phyloP scores from a whole-genome alignment of 805 yeast genomes.

The Wickerhamiella kurtzmanii region DNA sequence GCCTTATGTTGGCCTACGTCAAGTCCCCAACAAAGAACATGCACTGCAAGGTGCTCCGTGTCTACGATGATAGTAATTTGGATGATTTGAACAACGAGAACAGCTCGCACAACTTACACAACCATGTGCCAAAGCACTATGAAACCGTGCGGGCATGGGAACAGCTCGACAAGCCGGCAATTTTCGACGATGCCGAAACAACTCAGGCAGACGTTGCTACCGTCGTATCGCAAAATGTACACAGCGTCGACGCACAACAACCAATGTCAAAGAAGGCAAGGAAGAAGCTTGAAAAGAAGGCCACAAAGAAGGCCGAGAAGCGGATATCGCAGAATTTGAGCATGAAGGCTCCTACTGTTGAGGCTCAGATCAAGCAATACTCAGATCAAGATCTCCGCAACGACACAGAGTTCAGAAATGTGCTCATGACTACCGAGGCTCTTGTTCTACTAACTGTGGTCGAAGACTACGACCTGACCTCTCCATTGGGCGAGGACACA shows the following conservation, averaged over 20 bases:
- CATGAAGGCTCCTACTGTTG: slow-evolving; percentile 9
- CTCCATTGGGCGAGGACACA: slow-evolving; percentile 23
- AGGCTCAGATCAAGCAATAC: slow-evolving; percentile 12
- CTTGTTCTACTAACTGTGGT: slow-evolving; percentile 29
- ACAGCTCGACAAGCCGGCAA: slow-evolving; percentile 20
- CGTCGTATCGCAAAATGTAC: slow-evolving; percentile 2
- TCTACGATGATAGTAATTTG: slow-evolving; percentile 18
- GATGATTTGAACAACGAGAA: background rate
- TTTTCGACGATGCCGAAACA: slow-evolving; percentile 14
- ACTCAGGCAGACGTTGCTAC: slow-evolving; percentile 11
- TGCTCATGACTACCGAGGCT: slow-evolving; percentile 31
- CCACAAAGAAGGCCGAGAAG: slow-evolving; percentile 19
- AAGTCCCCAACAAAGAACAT: slow-evolving; percentile 19
- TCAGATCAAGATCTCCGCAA: slow-evolving; percentile 20
- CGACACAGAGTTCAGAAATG: slow-evolving; percentile 25
- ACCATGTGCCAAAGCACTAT: slow-evolving; percentile 12
- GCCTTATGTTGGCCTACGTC: slow-evolving; percentile 24
- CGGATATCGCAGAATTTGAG: slow-evolving; percentile 12
- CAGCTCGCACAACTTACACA: background rate
- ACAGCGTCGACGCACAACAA: slow-evolving; percentile 6
- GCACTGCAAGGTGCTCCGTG: slow-evolving; percentile 24
- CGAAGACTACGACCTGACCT: slow-evolving; percentile 29
- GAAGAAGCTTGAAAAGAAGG: slow-evolving; percentile 21
- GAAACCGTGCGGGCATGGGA: slow-evolving; percentile 25
- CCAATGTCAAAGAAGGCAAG: slow-evolving; percentile 23